Evolutionary conservation across 495 filamentous ascomycete genomes (phyloP).

Genomic region (Podospora bellae-mahoneyi): DNA sequence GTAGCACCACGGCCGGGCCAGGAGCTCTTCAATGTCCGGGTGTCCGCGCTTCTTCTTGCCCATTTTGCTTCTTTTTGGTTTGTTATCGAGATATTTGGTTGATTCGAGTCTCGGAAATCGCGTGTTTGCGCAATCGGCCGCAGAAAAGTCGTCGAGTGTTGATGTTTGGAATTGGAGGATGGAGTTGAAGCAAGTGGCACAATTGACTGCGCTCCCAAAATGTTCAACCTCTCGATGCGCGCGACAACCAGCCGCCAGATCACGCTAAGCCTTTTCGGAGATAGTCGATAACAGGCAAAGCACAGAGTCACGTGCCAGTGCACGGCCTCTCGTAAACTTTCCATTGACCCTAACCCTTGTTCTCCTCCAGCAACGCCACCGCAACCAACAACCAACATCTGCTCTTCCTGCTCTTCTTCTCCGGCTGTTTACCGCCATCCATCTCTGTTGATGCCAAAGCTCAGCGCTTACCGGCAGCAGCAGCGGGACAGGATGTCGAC

Average conservation of each 20-base stretch:
- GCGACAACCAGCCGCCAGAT: background rate
- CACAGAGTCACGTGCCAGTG: background rate
- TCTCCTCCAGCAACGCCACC: background rate
- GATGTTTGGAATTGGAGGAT: background rate
- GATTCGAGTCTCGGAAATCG: background rate
- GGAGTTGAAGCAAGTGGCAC: background rate
- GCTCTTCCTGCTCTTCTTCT: background rate
- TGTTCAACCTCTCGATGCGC: background rate
- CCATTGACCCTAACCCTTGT: background rate
- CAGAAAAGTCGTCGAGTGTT: background rate
- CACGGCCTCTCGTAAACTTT: background rate
- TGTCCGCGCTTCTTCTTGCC: slow-evolving; percentile 82
- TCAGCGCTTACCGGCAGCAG: background rate
- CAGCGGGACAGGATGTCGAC: background rate
- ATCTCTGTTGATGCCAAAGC: background rate
- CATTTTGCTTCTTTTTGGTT: slow-evolving; percentile 43
- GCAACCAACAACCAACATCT: background rate
- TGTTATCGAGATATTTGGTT: background rate
- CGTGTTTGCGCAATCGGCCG: background rate
- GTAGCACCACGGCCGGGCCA: slow-evolving; percentile 92
- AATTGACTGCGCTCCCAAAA: background rate
- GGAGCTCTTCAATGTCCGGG: slow-evolving; percentile 81
- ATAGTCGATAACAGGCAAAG: background rate
- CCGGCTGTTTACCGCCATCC: background rate
- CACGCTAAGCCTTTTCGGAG: background rate